Evolutionary conservation across 352 stramenopile species (phyloP).

Genomic region (Pythium grandisporangium): DNA sequence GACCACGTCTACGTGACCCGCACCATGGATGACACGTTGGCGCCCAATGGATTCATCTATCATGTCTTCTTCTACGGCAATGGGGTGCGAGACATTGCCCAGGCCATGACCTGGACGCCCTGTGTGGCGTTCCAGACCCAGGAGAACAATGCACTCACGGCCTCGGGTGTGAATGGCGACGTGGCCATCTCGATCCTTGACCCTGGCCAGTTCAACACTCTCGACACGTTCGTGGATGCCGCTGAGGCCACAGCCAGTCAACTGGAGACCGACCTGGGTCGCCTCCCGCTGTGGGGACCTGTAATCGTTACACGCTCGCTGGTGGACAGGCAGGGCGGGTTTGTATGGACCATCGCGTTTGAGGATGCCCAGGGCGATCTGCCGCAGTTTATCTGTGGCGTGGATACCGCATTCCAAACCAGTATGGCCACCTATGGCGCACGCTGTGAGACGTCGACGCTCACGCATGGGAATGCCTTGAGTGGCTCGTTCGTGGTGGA

Average conservation of each 20-base stretch:
- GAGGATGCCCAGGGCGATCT: slow-evolving; percentile 53
- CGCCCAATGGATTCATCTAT: slow-evolving; percentile 59
- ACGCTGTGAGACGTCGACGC: slow-evolving; percentile 42
- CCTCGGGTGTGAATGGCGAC: slow-evolving; percentile 15
- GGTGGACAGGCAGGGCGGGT: slow-evolving; percentile 53
- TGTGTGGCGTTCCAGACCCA: slow-evolving; percentile 55
- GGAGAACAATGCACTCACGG: slow-evolving; percentile 50
- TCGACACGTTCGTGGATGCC: slow-evolving; percentile 44
- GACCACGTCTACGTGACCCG: slow-evolving; percentile 71
- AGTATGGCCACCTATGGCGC: slow-evolving; percentile 25
- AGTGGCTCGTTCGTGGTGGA: slow-evolving; percentile 67
- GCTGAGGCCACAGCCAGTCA: slow-evolving; percentile 25
- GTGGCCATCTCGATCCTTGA: slow-evolving; percentile 34
- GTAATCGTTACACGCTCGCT: slow-evolving; percentile 59
- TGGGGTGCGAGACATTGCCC: slow-evolving; percentile 29
- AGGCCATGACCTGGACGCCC: slow-evolving; percentile 8
- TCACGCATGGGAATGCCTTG: slow-evolving; percentile 68
- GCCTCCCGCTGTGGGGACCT: slow-evolving; percentile 46
- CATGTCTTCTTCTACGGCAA: slow-evolving; percentile 73
- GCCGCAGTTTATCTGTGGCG: slow-evolving; percentile 62
- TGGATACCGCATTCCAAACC: too few relatives aligned
- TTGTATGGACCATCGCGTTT: slow-evolving; percentile 71
- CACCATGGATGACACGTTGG: slow-evolving; percentile 14
- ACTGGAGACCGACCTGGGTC: slow-evolving; percentile 34
- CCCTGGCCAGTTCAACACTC: slow-evolving; percentile 29